Evolutionary conservation across 768 basidiomycete genomes (phyloP), one percentile per base, ranked within the genome.

Genomic region (Lanmaoa pseudosensibilis): DNA sequence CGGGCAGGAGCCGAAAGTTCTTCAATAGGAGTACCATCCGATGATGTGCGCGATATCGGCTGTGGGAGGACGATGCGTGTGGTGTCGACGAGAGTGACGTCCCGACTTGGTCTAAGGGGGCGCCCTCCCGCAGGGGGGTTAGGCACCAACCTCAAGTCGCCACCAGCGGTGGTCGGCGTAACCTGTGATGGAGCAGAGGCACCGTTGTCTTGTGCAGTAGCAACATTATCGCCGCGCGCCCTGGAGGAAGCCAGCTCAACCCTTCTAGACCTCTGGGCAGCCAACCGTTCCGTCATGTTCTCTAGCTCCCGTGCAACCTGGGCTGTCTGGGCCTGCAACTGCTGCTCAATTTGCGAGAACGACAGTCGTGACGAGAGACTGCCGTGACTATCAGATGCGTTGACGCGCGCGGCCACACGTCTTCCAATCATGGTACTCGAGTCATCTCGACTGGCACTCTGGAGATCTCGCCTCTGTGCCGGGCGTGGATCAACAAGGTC

Each of bases 351-450:
- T 43, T 57, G 65, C 37, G 67, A 58, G 34, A 67, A 43, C 41
- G 69, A 55, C 7, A 64, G 52, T 39, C 67, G 58, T 13, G 64
- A 56, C 30, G 55, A 62, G 46, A 62, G 60, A 33, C 56, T 57
- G 18, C 48, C 41, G 1, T 59, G 68, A n/a, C 50, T 37, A 6
- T 69, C 61, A 34, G 68, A 49, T 37, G 61, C 56, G 32, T 55
- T 61, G 19, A 63, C 52, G 52, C 71, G 71, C 3, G 73, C 73
- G 4, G 72, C 68, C 41, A 73, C 71, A 38, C 70, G 71, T 27
- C 73, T 66, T 36, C 71, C 71, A 18, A 74, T 73, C 69, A 72
- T 67, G 5, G 71, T 73, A 11, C 59, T 69, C 16, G 73, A 57
- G 10, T 73, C 71, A n/a, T 74, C 71, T 7, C 54, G 58, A 41